Base-by-base conservation (phyloP, 2,329 filamentous ascomycete species). In the Zarea fungicola region DNA sequence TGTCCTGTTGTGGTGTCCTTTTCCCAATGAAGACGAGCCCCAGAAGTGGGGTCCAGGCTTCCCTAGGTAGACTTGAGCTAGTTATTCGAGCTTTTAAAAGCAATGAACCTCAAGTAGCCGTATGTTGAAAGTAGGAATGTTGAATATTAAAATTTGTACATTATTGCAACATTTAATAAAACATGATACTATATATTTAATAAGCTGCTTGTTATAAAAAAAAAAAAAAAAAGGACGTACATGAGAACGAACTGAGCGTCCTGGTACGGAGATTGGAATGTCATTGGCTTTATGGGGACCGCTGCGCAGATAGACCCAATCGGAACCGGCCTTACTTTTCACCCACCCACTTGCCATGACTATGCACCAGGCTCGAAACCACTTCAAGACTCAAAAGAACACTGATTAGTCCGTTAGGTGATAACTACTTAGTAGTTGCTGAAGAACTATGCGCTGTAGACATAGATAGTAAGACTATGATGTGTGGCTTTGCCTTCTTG, bases 1-100 rank as follows among this genome's bases (percentile, higher is more conserved):
- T 39, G 47, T 39, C 21, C 34, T 49, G 40, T 41, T 49, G 48
- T 49, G 32, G 48, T 49, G 48, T 42, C 48, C 48, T 49, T 49
- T 49, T 42, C 48, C 48, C 48, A 49, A 42, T 32, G 16, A 18
- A 31, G 46, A 46, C 45, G 37, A 41, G 45, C 28, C 16, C 28
- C 34, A 39, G 14, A 16, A 10, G 48, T 49, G 48, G 48, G 48
- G 32, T 41, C n/a, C 14, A 31, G 25, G 32, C 41, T 40, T n/a
- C 40, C 9, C 42, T 34, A 21, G 26, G 9, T 18, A 23, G 34
- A 42, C 29, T 25, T 22, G 18, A 32, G n/a, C 14, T 7, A 10
- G 8, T 13, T 45, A 16, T 29, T n/a, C n/a, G 23, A 23, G 19
- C 14, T 4, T 34, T 16, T 34, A 18, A 6, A 34, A 34, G 11